These are phyloP conservation scores for Paramarasmius palmivorus DNA, from an alignment of 1,284 basidiomycete genomes.

Conservation along the genomic window DNA sequence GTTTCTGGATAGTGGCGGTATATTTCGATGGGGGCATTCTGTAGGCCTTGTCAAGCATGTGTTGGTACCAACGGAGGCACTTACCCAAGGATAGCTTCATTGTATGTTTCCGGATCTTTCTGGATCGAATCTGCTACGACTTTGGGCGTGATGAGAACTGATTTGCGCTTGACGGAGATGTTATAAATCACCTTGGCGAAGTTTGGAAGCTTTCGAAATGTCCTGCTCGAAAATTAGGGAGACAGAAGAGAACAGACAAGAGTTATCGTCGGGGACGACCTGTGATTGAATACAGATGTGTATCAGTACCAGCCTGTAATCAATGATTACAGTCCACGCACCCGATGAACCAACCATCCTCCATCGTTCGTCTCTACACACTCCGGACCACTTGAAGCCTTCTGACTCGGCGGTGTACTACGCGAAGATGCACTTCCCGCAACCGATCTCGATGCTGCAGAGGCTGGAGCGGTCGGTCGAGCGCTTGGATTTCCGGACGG, in stretches of 20 bases:
- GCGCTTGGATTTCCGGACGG: conserved; percentile 15
- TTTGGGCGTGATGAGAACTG: conserved; percentile 27
- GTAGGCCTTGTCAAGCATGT: conserved; percentile 4
- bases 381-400: conserved; percentile 46
- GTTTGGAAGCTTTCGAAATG: conserved; percentile 60
- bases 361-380: conserved; percentile 55
- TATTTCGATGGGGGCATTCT: conserved; percentile 76
- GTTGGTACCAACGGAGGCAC: conserved; percentile 17
- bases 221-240: conserved; percentile 85
- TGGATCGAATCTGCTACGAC: conserved; percentile 83
- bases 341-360: conserved; percentile 70
- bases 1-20: conserved; percentile 76
- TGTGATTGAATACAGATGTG: conserved; percentile 26
- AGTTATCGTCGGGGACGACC: conserved; percentile 92
- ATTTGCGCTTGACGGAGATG: conserved; percentile 4
- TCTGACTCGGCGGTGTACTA: conserved; percentile 11
- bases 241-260: conserved; percentile 87
- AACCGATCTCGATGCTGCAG: conserved; percentile 5
- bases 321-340: conserved; percentile 29
- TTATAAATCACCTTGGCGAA: conserved; percentile 60
- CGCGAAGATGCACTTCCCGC: conserved; percentile 9
- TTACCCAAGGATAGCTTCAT: conserved; percentile 84
- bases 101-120: conserved; percentile 70
- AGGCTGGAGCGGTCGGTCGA: conserved; percentile 5
- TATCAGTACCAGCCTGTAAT: not conserved